A percentile compares a stretch with the other conserved stretches of the same genome.
Conservation (phyloP, 176 grass and related monocot genomes). For the Urochloa ruziziensis region DNA sequence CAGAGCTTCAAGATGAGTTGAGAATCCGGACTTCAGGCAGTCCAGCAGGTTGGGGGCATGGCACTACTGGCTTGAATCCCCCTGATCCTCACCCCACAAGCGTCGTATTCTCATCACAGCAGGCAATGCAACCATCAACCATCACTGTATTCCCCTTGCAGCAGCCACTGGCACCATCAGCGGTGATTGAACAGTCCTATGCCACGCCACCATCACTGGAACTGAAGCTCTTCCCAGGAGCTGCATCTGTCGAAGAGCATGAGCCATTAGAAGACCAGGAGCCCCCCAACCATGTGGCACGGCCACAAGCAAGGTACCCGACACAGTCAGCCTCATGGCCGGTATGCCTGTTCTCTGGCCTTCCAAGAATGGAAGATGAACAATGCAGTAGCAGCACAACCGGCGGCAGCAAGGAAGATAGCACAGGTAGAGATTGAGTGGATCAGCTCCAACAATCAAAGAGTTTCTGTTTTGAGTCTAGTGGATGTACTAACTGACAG, state of each 20-base stretch:
- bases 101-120: constrained; percentile 27
- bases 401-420: constrained; percentile 22
- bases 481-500: constrained; percentile 1
- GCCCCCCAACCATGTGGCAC: constrained; percentile 22
- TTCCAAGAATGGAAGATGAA: constrained; percentile 57
- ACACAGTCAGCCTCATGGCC: constrained; percentile 39
- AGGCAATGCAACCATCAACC: constrained; percentile 27
- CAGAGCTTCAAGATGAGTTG: constrained; percentile 55
- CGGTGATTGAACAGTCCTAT: constrained; percentile 12
- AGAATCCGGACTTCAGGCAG: neutral
- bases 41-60: constrained; percentile 26
- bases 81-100: neutral
- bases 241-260: neutral
- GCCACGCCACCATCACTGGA: constrained; percentile 36
- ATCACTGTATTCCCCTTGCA: constrained; percentile 41
- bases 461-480: constrained; percentile 10
- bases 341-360: constrained; percentile 40
- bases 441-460: neutral
- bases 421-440: constrained; percentile 35
- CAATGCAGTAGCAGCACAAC: constrained; percentile 46
- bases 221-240: constrained; percentile 72
- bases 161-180: constrained; percentile 32
- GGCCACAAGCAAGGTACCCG: constrained; percentile 57
- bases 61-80: neutral
- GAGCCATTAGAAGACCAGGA: constrained; percentile 29